Evolutionary conservation across 2,329 filamentous ascomycete genomes (phyloP).

Genomic region (Pestalotiopsis fici): DNA sequence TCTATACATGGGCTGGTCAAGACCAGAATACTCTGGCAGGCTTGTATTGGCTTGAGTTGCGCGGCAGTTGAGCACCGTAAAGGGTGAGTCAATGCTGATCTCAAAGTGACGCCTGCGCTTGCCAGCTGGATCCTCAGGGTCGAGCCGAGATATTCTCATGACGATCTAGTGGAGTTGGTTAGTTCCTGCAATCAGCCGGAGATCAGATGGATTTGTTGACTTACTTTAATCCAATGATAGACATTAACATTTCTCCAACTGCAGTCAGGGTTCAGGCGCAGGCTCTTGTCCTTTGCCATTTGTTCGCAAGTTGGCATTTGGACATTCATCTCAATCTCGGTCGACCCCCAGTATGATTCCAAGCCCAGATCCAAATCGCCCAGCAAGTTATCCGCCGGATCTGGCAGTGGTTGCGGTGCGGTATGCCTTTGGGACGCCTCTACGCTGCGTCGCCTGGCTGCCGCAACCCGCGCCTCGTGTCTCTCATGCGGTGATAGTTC

Average conservation of each 20-base stretch:
- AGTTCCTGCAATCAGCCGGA: not conserved
- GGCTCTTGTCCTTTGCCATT: constrained; percentile 71
- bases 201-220: constrained; percentile 24
- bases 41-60: constrained; percentile 90
- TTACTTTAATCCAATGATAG: constrained; percentile 93
- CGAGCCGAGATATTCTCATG: constrained; percentile 84
- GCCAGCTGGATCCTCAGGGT: constrained; percentile 71
- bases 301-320: constrained; percentile 87
- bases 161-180: constrained; percentile 64
- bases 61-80: constrained; percentile 89
- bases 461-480: constrained; percentile 47
- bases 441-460: constrained; percentile 52
- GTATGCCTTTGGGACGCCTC: constrained; percentile 47
- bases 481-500: constrained; percentile 62
- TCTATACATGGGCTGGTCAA: constrained; percentile 52
- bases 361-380: constrained; percentile 73
- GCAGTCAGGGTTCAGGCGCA: constrained; percentile 81
- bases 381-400: constrained; percentile 69
- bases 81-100: constrained; percentile 94
- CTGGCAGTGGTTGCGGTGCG: constrained; percentile 45
- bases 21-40: constrained; percentile 72
- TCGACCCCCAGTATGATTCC: constrained; percentile 79
- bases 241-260: constrained; percentile 94
- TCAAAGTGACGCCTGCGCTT: constrained; percentile 86
- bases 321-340: constrained; percentile 92